These are phyloP conservation scores for Fusarium haematococcum DNA, from an alignment of 2,329 filamentous ascomycete species.

Conservation along the genomic window DNA sequence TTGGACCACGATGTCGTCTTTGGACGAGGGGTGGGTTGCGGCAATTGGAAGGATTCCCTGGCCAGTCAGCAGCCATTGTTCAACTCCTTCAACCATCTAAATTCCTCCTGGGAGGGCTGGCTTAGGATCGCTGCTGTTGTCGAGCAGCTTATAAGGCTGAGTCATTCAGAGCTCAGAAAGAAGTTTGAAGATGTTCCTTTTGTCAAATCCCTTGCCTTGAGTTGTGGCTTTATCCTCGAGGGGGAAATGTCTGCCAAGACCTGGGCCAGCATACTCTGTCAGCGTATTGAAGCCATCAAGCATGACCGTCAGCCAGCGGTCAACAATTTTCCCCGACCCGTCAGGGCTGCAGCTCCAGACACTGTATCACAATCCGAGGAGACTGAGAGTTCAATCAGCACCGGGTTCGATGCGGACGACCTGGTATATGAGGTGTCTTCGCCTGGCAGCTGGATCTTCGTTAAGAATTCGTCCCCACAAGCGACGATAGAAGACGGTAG, in stretches of 20 bases:
- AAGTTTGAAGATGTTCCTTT: background rate
- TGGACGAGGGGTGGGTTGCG: background rate
- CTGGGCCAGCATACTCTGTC: background rate
- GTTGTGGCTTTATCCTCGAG: background rate
- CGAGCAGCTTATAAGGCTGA: background rate
- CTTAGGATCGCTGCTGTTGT: background rate
- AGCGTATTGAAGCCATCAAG: background rate
- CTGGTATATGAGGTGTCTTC: background rate
- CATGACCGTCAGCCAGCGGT: background rate
- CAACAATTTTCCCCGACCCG: background rate
- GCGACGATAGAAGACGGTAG: background rate
- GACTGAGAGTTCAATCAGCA: background rate
- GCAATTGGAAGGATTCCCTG: background rate
- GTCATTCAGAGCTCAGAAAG: too few relatives aligned
- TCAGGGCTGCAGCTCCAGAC: background rate
- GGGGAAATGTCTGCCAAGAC: background rate
- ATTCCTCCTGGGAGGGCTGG: background rate
- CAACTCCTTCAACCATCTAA: background rate
- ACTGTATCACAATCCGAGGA: background rate
- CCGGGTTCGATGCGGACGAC: background rate
- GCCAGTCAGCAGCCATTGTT: background rate
- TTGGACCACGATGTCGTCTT: background rate
- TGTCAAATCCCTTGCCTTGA: background rate
- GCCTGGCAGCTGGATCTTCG: background rate
- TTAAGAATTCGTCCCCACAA: background rate